Evolutionary conservation across 768 basidiomycete genomes (phyloP).

Genomic region (Lepiota brunneoincarnata): DNA sequence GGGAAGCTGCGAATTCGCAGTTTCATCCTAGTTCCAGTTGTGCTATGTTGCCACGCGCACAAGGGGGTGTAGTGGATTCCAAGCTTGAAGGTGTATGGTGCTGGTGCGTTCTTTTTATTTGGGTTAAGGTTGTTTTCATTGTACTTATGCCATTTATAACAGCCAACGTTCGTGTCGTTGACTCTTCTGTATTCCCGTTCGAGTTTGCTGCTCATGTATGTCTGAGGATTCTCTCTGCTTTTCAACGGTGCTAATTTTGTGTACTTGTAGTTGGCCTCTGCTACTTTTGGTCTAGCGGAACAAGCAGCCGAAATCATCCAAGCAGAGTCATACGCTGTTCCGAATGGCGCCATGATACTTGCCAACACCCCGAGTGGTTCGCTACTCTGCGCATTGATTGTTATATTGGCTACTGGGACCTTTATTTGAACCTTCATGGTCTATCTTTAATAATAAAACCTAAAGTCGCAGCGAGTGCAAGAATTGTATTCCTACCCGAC

Average conservation of each 20-base stretch:
- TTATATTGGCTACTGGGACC: background rate
- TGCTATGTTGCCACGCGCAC: conserved; percentile 26
- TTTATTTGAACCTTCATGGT: no score
- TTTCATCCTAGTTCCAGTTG: conserved; percentile 48
- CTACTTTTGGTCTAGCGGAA: conserved; percentile 28
- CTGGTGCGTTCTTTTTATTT: conserved; percentile 18
- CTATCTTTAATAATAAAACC: no score
- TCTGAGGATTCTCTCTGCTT: background rate
- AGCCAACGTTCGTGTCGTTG: conserved; percentile 57
- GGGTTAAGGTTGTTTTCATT: background rate
- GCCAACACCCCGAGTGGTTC: background rate
- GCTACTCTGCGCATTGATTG: background rate
- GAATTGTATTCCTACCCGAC: no score
- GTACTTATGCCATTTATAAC: background rate
- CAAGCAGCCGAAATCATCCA: conserved; percentile 23
- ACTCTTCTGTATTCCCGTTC: conserved; percentile 54
- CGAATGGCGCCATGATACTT: background rate
- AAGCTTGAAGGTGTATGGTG: conserved; percentile 27
- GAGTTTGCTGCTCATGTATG: conserved; percentile 31
- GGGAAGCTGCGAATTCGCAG: conserved; percentile 43
- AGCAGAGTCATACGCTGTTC: conserved; percentile 16
- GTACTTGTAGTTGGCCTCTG: conserved; percentile 22
- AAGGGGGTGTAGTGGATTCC: conserved; percentile 30
- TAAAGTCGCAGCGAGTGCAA: no score
- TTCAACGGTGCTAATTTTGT: background rate